Percentiles rank a stretch among this genome's conserved stretches.
Evolutionary conservation across 192 early-diverging fungal genomes (phyloP).

Genomic region (Umbelopsis ramanniana): DNA sequence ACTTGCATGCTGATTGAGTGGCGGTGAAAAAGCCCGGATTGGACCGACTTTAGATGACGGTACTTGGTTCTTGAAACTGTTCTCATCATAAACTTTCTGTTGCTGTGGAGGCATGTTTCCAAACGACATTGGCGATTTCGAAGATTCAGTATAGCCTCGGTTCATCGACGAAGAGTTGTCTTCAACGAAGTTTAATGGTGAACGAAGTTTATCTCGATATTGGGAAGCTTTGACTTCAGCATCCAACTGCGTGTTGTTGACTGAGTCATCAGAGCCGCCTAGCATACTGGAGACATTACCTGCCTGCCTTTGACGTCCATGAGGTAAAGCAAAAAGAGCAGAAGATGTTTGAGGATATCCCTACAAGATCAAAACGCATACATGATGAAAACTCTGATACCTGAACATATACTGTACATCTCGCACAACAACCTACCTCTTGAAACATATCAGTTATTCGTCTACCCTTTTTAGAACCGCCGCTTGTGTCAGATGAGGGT

Average conservation of each 20-base stretch:
- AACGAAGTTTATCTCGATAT: constrained; percentile 17
- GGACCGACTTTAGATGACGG: neutral
- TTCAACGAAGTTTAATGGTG: constrained; percentile 2
- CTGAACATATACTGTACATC: neutral
- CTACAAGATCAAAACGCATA: neutral
- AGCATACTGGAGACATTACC: neutral
- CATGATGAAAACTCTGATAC: neutral
- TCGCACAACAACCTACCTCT: neutral
- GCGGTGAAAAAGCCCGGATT: constrained; percentile 7
- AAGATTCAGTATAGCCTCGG: neutral
- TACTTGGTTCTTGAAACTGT: neutral
- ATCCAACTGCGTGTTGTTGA: neutral
- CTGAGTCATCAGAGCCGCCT: neutral
- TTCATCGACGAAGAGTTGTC: constrained; percentile 12
- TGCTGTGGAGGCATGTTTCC: constrained; percentile 11
- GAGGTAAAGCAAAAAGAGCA: neutral
- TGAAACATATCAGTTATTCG: constrained; percentile 13
- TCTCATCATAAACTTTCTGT: neutral
- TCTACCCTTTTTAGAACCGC: neutral
- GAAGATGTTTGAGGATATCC: constrained; percentile 9
- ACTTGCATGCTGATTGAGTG: neutral
- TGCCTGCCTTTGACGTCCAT: neutral
- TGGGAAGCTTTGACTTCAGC: neutral
- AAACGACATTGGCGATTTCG: neutral
- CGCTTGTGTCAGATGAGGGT: constrained; percentile 6